Conservation (phyloP, 2,329 filamentous ascomycete genomes). For the Cladosporium sp. region DNA sequence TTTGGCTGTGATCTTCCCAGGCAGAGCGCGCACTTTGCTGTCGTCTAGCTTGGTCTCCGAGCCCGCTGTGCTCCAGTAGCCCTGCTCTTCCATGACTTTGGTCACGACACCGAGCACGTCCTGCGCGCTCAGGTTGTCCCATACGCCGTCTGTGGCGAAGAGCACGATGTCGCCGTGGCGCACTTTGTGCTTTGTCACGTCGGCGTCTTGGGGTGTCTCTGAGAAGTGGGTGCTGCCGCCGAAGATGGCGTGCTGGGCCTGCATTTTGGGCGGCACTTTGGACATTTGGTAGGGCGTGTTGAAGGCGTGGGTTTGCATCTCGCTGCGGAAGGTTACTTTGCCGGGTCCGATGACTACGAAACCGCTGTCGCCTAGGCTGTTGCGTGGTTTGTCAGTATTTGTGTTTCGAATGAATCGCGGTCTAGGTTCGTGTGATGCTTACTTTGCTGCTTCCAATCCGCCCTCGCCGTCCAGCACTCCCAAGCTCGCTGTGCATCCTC, state of each 20-base stretch:
- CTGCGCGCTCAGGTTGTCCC: constrained; percentile 91
- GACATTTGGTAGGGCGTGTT: constrained; percentile 96
- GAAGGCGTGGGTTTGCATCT: constrained; percentile 91
- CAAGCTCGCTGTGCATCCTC: constrained; percentile 90
- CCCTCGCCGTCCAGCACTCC: constrained; percentile 71
- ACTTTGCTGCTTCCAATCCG: constrained; percentile 79
- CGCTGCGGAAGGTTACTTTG: constrained; percentile 76
- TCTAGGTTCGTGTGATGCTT: constrained; percentile 18
- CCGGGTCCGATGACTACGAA: constrained; percentile 84
- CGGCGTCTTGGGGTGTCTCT: constrained; percentile 80
- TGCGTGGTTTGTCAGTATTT: constrained; percentile 1
- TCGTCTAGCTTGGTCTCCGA: constrained; percentile 29
- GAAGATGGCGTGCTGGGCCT: constrained; percentile 76
- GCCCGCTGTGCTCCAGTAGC: constrained; percentile 31
- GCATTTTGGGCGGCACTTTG: constrained; percentile 74
- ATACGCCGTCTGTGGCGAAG: constrained; percentile 90
- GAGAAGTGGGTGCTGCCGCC: constrained; percentile 66
- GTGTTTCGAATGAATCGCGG: neutral
- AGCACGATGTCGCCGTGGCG: constrained; percentile 91
- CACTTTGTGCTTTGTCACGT: constrained; percentile 69
- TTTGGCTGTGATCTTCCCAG: constrained; percentile 19
- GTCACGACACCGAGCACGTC: constrained; percentile 78
- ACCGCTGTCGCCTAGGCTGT: constrained; percentile 80
- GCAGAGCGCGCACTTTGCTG: constrained; percentile 20
- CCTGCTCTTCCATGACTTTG: constrained; percentile 57